Conservation (phyloP, 164 flowering plant genomes). For the Macadamia integrifolia region DNA sequence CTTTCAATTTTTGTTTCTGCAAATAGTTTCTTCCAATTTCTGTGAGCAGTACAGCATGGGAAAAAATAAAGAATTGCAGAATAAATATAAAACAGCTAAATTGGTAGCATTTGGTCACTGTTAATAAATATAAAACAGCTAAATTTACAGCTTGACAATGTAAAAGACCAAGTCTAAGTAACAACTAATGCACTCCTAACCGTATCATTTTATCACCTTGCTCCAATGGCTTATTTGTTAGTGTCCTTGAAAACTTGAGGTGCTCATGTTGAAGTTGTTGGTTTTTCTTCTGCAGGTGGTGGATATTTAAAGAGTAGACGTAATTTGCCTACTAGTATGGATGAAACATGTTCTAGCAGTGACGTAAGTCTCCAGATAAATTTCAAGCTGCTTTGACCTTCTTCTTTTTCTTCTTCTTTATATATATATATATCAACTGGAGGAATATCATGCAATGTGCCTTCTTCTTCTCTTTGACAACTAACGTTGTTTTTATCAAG, state of each 20-base stretch:
- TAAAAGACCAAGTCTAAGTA: neutral
- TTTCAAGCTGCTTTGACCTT: no score
- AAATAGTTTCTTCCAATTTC: no score
- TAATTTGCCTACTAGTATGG: constrained; percentile 22
- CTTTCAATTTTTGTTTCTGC: no score
- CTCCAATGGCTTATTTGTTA: neutral
- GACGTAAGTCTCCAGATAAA: constrained; percentile 23
- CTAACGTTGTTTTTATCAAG: neutral
- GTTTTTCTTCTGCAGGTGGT: constrained; percentile 27
- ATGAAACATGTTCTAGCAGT: constrained; percentile 20
- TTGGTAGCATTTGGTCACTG: neutral
- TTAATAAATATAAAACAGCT: neutral
- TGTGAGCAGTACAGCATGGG: no score
- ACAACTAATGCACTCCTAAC: neutral
- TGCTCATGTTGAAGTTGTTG: neutral
- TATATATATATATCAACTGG: constrained; percentile 1
- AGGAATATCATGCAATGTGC: neutral
- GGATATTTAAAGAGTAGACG: constrained; percentile 23
- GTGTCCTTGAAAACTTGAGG: neutral
- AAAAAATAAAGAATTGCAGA: no score
- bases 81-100: neutral
- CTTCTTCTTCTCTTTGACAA: neutral
- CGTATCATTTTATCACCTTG: neutral
- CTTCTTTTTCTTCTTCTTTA: no score
- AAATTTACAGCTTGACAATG: neutral